Base-by-base conservation (phyloP, 1,284 basidiomycete genomes). In the Erythrobasidium hasegawianum region DNA sequence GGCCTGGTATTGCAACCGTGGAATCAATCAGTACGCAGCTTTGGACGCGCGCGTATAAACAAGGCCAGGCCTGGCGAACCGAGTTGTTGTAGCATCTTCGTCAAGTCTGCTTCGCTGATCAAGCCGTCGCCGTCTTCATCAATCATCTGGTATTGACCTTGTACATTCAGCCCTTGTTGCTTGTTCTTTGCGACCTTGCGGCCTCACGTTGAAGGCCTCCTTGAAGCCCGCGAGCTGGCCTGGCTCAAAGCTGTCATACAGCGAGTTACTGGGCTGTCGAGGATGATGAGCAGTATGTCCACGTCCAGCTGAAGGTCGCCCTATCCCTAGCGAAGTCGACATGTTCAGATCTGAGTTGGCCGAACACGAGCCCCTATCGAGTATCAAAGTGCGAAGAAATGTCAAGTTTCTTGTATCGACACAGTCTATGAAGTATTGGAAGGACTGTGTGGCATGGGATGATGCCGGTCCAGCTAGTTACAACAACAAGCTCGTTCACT, bases 141-240 rank as follows among this genome's bases (percentile, higher is more conserved):
- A 60, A 78, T 73, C 68, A 77, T 72, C 72, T 74, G n/a, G n/a
- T n/a, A n/a, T n/a, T n/a, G n/a, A n/a, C n/a, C n/a, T n/a, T n/a
- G n/a, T n/a, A n/a, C 27, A 7, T 20, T 54, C 52, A 54, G 22
- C 11, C 10, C 27, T 26, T 11, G 33, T 11, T 9, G 52, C n/a
- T 26, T n/a, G n/a, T n/a, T 2, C 11, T n/a, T 18, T 16, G 29
- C 8, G 39, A 1, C n/a, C 13, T 45, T 13, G 45, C 18, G 18
- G 2, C 53, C 72, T 40, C 45, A 73, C 73, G 57, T 70, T 73
- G 70, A 79, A 79, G 1, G 78, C 78, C 55, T 79, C 78, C 54
- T 77, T 75, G 72, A 79, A 77, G 22, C 75, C 74, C 64, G 77
- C 74, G 59, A 79, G 76, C 69, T 79, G 77, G 56, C 74, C 74